Evolutionary conservation across 805 yeast genomes (phyloP).

Genomic region (Saccharomyces mikatae): DNA sequence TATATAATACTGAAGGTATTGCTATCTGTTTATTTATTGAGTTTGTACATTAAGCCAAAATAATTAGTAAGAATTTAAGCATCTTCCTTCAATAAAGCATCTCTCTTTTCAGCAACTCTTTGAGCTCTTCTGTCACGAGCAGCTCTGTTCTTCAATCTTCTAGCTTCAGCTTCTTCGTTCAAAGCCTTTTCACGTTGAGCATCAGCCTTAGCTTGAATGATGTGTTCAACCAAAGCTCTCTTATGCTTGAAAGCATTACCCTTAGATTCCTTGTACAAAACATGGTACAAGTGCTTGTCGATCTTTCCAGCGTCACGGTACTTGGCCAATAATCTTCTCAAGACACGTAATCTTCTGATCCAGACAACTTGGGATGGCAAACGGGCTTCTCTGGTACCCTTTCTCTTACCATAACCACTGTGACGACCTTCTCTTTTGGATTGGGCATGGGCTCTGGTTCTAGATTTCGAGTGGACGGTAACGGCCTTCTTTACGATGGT

Average conservation of each 20-base stretch:
- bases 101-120: slow-evolving; percentile 95
- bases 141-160: slow-evolving; percentile 97
- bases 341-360: slow-evolving; percentile 99
- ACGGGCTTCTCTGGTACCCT: slow-evolving; percentile 99
- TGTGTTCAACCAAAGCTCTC: slow-evolving; percentile 99
- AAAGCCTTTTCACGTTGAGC: slow-evolving; percentile 98
- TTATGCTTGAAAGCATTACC: slow-evolving; percentile 99
- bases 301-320: slow-evolving; percentile 99
- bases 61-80: slow-evolving; percentile 28
- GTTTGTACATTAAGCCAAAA: background rate
- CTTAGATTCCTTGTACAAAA: slow-evolving; percentile 93
- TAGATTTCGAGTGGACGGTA: slow-evolving; percentile 94
- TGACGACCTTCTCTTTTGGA: slow-evolving; percentile 98
- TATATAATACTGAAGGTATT: background rate
- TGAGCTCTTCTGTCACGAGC: slow-evolving; percentile 98
- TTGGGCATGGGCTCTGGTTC: slow-evolving; percentile 95
- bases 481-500: slow-evolving; percentile 96
- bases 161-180: slow-evolving; percentile 98
- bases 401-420: slow-evolving; percentile 99
- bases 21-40: background rate
- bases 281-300: slow-evolving; percentile 97
- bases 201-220: slow-evolving; percentile 99
- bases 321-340: slow-evolving; percentile 94
- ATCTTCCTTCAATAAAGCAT: slow-evolving; percentile 78
- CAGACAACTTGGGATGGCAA: slow-evolving; percentile 96